Percentiles rank a stretch among this genome's conserved stretches.
phyloP scores from a whole-genome alignment of 805 yeast genomes.

The Lipomyces japonicus region DNA sequence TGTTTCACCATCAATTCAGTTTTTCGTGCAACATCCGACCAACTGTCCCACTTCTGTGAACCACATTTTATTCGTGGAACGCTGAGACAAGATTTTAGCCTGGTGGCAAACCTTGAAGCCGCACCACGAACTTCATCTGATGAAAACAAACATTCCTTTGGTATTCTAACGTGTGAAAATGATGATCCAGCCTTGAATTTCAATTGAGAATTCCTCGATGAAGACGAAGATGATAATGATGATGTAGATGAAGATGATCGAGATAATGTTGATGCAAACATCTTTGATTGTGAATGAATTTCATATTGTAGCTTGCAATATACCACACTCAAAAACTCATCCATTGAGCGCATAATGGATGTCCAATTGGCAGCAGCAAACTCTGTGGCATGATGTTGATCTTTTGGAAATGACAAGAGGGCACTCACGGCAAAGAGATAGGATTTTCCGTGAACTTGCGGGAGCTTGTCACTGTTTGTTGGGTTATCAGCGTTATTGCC shows the following conservation, averaged over 20 bases:
- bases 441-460: background rate
- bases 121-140: conserved; percentile 2
- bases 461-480: conserved; percentile 1
- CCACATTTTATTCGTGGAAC: conserved; percentile 3
- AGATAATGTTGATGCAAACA: too few relatives aligned
- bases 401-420: background rate
- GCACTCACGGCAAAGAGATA: conserved; percentile 1
- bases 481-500: background rate
- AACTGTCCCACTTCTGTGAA: background rate
- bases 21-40: conserved; percentile 2
- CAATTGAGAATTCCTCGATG: too few relatives aligned
- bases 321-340: conserved; percentile 1
- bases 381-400: background rate
- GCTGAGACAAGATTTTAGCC: conserved; percentile 1
- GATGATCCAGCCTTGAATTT: background rate
- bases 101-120: background rate
- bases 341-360: conserved; percentile 1
- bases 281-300: background rate
- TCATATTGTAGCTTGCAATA: background rate
- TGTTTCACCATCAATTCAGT: background rate
- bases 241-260: background rate
- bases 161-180: background rate
- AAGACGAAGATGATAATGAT: background rate
- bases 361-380: conserved; percentile 1
- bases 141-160: background rate